Base-by-base conservation (phyloP, 345 rosid species). In the Jatropha curcas region DNA sequence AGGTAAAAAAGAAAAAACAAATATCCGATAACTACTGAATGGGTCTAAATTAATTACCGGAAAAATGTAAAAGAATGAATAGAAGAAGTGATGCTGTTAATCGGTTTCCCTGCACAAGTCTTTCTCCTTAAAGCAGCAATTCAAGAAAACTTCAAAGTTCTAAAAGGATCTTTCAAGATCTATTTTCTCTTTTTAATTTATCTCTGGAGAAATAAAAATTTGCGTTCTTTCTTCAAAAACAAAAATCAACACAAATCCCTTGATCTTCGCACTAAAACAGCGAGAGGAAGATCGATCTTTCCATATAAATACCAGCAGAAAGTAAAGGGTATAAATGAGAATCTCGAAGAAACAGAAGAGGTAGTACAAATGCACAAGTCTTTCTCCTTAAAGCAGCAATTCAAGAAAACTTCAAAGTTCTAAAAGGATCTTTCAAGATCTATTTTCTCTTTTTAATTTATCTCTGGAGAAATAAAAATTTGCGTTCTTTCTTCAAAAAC, bases 141-240 rank as follows among this genome's bases (percentile, higher is more conserved):
- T 58, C 35, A 58, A 58, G 62, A 28, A 58, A 58, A 11, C 7
- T 28, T 27, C 7, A 60, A 33, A 20, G 35, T n/a, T 20, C 3
- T 22, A 37, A 63, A 65, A 4, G 58, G 43, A 67, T 67, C 16
- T 67, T 65, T n/a, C 27, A 27, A 67, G 70, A 67, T 67, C 58
- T 24, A 17, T 17, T 50, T 25, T 41, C 13, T 16, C 14, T 43
- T 5, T 4, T 46, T 13, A 17, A 4, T 46, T 41, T 41, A n/a
- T n/a, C n/a, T n/a, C n/a, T n/a, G n/a, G n/a, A n/a, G n/a, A n/a
- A 37, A 37, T 7, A 41, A 41, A 7, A 9, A 41, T 37, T 19
- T 1, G 20, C 6, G 17, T 22, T 7, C 25, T 7, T n/a, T 9
- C 25, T 20, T 63, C 27, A 67, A 67, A 27, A 45, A 11, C 10